Conservation (phyloP, 2,329 filamentous ascomycete genomes). For the Paecilomyces niveus region DNA sequence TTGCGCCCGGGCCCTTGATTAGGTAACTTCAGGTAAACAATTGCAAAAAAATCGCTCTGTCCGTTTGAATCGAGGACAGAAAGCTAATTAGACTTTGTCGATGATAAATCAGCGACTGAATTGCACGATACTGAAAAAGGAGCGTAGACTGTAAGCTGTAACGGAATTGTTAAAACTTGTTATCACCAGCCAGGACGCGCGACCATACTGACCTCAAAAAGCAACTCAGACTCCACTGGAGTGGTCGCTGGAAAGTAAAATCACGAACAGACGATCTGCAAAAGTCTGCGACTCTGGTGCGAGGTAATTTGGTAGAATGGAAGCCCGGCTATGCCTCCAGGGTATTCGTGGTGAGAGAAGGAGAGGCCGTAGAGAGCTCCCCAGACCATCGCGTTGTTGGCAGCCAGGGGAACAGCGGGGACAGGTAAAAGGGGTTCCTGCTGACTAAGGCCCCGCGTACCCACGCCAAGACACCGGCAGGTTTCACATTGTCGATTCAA, state of each 20-base stretch:
- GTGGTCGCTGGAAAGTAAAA: background rate
- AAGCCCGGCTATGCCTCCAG: background rate
- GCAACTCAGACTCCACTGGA: background rate
- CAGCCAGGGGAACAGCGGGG: background rate
- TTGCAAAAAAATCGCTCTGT: background rate
- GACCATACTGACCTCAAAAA: background rate
- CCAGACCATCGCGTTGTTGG: background rate
- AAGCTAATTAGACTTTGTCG: background rate
- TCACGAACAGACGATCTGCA: background rate
- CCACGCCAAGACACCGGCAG: background rate
- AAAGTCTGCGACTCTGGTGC: background rate
- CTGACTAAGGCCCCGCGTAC: slow-evolving; percentile 22
- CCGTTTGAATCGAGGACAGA: background rate
- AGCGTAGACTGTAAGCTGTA: background rate
- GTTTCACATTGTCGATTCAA: background rate
- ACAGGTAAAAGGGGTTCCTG: slow-evolving; percentile 29
- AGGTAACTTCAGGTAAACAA: background rate
- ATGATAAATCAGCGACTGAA: background rate
- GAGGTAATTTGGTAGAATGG: background rate
- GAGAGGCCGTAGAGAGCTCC: background rate
- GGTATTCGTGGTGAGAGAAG: background rate
- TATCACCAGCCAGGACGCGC: background rate
- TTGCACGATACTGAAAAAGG: background rate
- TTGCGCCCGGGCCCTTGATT: background rate
- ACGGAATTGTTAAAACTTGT: background rate